Evolutionary conservation across 2,329 filamentous ascomycete genomes (phyloP).

Genomic region (Epichloe gansuensis): DNA sequence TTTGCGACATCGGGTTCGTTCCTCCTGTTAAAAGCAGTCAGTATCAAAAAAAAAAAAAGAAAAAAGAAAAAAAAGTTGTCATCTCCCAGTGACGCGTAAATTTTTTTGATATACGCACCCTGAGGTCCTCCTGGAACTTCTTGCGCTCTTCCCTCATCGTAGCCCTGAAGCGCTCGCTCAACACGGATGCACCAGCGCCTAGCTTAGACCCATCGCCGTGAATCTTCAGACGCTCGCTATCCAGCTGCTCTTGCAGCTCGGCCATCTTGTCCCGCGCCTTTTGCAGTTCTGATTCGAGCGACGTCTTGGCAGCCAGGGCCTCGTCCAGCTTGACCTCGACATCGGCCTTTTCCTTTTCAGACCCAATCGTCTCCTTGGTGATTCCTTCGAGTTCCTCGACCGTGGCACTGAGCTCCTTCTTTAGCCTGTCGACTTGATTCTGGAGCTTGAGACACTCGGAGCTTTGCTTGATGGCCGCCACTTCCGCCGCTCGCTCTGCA

Average conservation of each 20-base stretch:
- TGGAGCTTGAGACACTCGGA: constrained; percentile 33
- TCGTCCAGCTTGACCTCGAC: constrained; percentile 27
- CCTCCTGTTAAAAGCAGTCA: constrained; percentile 26
- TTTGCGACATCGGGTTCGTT: constrained; percentile 33
- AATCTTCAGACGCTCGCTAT: constrained; percentile 35
- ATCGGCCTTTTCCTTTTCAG: constrained; percentile 36
- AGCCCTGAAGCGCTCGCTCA: constrained; percentile 43
- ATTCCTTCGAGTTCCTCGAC: constrained; percentile 40
- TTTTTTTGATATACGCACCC: constrained; percentile 22
- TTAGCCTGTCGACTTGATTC: constrained; percentile 35
- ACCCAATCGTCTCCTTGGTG: constrained; percentile 36
- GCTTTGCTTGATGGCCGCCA: constrained; percentile 38
- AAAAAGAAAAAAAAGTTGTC: neutral
- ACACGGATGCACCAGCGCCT: constrained; percentile 34
- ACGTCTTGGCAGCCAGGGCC: constrained; percentile 18
- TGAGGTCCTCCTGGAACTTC: constrained; percentile 42
- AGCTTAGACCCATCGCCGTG: constrained; percentile 19
- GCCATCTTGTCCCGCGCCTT: constrained; percentile 23
- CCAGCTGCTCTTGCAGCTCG: constrained; percentile 38
- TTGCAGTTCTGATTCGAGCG: constrained; percentile 29
- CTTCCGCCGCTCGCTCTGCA: constrained; percentile 44
- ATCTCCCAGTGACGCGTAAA: no score
- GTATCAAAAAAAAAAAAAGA: neutral
- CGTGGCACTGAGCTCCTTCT: constrained; percentile 36
- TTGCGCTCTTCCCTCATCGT: constrained; percentile 45